Percentiles rank a stretch among this genome's conserved stretches.
Evolutionary conservation across 176 grass and related monocot species (phyloP).

Genomic region (Pontederia crassipes): DNA sequence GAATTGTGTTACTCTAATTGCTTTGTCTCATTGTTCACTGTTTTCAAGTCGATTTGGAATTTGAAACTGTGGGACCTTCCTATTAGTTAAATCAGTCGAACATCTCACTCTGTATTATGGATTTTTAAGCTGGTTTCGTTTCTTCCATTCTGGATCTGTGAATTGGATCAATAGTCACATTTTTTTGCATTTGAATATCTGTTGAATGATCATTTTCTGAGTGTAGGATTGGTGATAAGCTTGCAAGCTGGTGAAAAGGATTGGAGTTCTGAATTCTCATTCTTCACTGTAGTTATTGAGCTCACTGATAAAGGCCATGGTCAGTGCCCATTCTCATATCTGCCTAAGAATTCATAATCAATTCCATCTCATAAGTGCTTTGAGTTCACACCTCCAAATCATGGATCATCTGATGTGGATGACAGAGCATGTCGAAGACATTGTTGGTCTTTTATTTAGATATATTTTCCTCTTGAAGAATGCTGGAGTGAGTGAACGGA

Average conservation of each 20-base stretch:
- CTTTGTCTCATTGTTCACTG: too few species aligned
- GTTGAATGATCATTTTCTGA: too few species aligned
- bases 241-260: slow-evolving; percentile 74
- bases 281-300: slow-evolving; percentile 61
- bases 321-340: slow-evolving; percentile 21
- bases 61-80: too few species aligned
- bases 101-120: too few species aligned
- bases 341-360: slow-evolving; percentile 3
- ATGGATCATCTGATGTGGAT: slow-evolving; percentile 11
- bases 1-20: too few species aligned
- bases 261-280: slow-evolving; percentile 75
- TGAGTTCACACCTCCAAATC: too few species aligned
- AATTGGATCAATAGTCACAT: too few species aligned
- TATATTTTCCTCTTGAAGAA: slow-evolving; percentile 72
- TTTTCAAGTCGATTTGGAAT: too few species aligned
- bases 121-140: too few species aligned
- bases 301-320: slow-evolving; percentile 94
- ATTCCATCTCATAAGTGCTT: neutral
- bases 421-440: slow-evolving; percentile 82
- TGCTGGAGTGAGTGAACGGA: slow-evolving; percentile 68
- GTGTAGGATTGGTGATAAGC: slow-evolving; percentile 95
- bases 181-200: neutral
- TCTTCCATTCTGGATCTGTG: too few species aligned
- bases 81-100: too few species aligned
- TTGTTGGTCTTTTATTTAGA: slow-evolving; percentile 73